phyloP scores from a whole-genome alignment of 2,329 filamentous ascomycete species.

The Chaetomium sp. region DNA sequence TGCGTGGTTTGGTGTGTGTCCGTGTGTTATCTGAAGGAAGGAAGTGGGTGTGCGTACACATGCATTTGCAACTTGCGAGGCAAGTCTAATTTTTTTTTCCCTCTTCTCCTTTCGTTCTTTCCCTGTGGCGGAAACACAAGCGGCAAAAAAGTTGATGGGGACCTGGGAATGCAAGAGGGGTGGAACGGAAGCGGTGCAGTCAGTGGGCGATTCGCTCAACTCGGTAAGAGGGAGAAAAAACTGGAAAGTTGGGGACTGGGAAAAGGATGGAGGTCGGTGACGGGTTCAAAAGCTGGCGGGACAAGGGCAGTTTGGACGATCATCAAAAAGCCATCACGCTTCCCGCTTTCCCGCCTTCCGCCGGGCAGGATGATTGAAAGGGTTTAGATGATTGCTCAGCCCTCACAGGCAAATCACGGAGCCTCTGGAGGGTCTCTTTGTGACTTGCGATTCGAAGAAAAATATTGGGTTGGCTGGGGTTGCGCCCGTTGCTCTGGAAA shows the following conservation, averaged over 20 bases:
- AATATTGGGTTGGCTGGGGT: slow-evolving; percentile 26
- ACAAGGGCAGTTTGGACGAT: slow-evolving; percentile 4
- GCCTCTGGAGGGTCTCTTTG: slow-evolving; percentile 7
- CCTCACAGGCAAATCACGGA: slow-evolving; percentile 19
- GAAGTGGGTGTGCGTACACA: no score
- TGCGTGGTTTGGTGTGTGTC: not conserved
- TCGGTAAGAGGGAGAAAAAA: not conserved
- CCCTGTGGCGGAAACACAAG: not conserved
- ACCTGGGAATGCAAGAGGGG: slow-evolving; percentile 4
- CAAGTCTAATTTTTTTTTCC: not conserved
- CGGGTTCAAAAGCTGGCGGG: slow-evolving; percentile 11
- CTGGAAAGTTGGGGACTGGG: slow-evolving; percentile 2
- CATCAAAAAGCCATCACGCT: slow-evolving; percentile 17
- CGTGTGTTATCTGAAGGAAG: no score
- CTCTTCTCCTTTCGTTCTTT: not conserved
- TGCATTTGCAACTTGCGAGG: not conserved
- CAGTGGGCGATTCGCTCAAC: not conserved
- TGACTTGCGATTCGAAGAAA: slow-evolving; percentile 21
- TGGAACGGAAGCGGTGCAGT: not conserved
- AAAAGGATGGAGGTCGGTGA: slow-evolving; percentile 15
- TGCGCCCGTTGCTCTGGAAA: slow-evolving; percentile 21
- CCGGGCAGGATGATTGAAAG: slow-evolving; percentile 17
- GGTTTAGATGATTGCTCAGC: slow-evolving; percentile 23
- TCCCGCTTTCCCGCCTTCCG: not conserved
- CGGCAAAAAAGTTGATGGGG: slow-evolving; percentile 6